Conservation (phyloP, 106 monocot species). For the Dendrobium officinale region DNA sequence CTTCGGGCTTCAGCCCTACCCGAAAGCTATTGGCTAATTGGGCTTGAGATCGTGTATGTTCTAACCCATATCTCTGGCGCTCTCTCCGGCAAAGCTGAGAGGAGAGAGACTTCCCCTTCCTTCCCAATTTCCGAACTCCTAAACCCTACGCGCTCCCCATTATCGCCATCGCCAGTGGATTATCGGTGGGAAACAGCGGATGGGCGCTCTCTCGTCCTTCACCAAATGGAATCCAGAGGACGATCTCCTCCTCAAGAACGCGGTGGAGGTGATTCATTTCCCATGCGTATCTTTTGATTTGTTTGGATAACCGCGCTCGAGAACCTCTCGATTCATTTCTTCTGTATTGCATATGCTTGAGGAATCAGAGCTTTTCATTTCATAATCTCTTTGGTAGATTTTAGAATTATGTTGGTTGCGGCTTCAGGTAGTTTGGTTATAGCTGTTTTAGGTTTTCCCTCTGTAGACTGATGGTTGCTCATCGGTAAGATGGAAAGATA, state of each 20-base stretch:
- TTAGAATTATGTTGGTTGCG: not conserved
- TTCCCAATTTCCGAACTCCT: not conserved
- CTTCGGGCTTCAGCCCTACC: no score
- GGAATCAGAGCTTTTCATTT: not conserved
- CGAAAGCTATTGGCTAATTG: no score
- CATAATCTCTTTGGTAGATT: not conserved
- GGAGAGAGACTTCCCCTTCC: not conserved
- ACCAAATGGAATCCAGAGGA: conserved; percentile 65
- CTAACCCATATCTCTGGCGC: no score
- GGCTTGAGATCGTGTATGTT: no score
- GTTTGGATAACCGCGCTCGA: not conserved
- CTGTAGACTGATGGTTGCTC: not conserved
- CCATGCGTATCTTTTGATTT: not conserved
- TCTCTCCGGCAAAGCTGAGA: no score
- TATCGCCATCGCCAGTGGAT: not conserved
- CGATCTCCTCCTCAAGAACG: conserved; percentile 80
- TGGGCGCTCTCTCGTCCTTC: conserved; percentile 38
- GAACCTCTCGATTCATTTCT: not conserved
- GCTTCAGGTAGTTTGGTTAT: not conserved
- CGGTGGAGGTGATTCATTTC: conserved; percentile 51
- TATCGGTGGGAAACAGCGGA: conserved; percentile 7
- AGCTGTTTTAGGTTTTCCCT: not conserved
- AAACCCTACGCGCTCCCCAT: not conserved
- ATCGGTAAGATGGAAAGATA: not conserved
- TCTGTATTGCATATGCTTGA: not conserved